Base-by-base conservation (phyloP, 2,329 filamentous ascomycete species). In the Ilyonectria destructans region DNA sequence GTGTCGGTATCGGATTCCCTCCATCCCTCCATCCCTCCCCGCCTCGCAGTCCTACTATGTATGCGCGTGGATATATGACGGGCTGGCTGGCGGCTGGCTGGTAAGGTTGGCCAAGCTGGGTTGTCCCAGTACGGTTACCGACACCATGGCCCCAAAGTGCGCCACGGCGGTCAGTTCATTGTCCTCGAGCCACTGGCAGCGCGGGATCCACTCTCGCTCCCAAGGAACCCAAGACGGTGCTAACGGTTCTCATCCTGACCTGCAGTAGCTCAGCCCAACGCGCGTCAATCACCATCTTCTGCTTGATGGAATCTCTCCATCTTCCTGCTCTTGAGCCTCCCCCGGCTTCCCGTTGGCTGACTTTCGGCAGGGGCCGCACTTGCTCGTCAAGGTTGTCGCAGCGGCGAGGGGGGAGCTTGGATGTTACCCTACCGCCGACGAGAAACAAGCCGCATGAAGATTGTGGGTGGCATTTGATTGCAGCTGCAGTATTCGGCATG, bases 191-290 rank as follows among this genome's bases (percentile, higher is more conserved):
- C 68, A 66, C 43, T 52, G 54, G 33, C 56, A 60, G 35, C 26
- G 17, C 37, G n/a, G 21, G 54, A 48, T 23, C 54, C 64, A 62
- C 54, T 26, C 37, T 37, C 35, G 26, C 37, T 57, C 29, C 52
- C 62, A 68, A 55, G 31, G 23, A 10, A 15, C 49, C 60, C 63
- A 68, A 69, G 63, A 49, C 62, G 59, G 67, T 70, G 63, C 62
- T 70, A 75, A 75, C 73, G 67, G 66, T 72, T 72, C 62, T 68
- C 64, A 70, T 71, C 65, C 52, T 62, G 62, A 68, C 70, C 72
- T 75, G 69, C 71, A 73, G 65, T 68, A 71, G 69, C 65, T 70
- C 69, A 61, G 59, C 55, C 69, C 59, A 62, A 60, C 68, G 58
- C 58, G 62, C 56, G 54, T 70, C 65, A 73, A 72, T 64, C 56